These are phyloP conservation scores for Cryphonectria naterciae DNA, from an alignment of 2,329 filamentous ascomycete genomes.

Conservation along the genomic window DNA sequence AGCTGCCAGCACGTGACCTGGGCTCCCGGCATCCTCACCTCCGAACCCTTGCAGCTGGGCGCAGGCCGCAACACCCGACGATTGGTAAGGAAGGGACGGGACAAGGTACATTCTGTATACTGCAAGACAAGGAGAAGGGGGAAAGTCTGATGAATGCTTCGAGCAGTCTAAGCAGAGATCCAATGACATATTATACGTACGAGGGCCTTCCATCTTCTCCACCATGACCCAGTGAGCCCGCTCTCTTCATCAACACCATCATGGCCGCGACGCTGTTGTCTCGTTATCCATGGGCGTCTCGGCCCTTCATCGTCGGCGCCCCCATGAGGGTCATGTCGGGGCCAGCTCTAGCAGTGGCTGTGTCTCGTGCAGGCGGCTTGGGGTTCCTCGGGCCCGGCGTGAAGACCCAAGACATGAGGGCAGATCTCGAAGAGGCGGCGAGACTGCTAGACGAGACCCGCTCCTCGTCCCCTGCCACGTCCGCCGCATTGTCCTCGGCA, in stretches of 20 bases:
- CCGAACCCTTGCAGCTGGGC: background rate
- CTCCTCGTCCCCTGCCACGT: background rate
- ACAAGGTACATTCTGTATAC: background rate
- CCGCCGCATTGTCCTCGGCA: conserved; percentile 16
- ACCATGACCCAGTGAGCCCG: background rate
- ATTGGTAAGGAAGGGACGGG: background rate
- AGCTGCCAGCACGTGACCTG: conserved; percentile 1
- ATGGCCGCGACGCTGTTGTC: conserved; percentile 19
- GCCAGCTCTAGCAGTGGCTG: conserved; percentile 59
- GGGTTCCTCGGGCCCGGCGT: conserved; percentile 50
- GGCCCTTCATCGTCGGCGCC: conserved; percentile 63
- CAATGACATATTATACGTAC: no score
- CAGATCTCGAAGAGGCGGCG: conserved; percentile 38
- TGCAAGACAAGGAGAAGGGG: background rate
- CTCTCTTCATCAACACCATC: background rate
- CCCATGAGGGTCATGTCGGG: conserved; percentile 71
- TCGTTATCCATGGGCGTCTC: conserved; percentile 56
- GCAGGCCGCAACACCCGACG: conserved; percentile 2
- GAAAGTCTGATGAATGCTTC: background rate
- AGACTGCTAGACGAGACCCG: conserved; percentile 31
- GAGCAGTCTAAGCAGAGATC: background rate
- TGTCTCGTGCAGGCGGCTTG: conserved; percentile 74
- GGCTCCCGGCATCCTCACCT: no score
- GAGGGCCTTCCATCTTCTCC: no score
- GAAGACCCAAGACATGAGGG: conserved; percentile 38